phyloP scores from a whole-genome alignment of 495 filamentous ascomycete species.

The Aspergillus bridgeri region DNA sequence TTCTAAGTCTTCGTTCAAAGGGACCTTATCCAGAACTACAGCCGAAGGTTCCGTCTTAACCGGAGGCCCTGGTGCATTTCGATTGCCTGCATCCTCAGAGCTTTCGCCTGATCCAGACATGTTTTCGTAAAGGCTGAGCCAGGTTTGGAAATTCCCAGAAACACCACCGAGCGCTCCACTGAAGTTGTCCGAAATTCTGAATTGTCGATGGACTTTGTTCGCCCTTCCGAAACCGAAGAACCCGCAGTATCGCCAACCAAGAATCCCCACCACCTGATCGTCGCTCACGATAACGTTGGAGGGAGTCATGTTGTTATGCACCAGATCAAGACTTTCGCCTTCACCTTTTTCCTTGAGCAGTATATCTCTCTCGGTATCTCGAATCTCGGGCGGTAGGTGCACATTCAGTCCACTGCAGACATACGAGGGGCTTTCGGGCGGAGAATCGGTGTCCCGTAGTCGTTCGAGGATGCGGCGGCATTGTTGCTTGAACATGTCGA shows the following conservation, averaged over 20 bases:
- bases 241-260: slow-evolving; percentile 41
- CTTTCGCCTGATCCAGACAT: slow-evolving; percentile 13
- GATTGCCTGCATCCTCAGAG: slow-evolving; percentile 10
- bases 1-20: slow-evolving; percentile 28
- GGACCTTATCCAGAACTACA: slow-evolving; percentile 29
- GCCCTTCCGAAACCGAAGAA: slow-evolving; percentile 40
- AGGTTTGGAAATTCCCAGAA: slow-evolving; percentile 15
- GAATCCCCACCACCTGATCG: slow-evolving; percentile 37
- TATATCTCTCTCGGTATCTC: slow-evolving; percentile 29
- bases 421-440: slow-evolving; percentile 34
- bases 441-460: slow-evolving; percentile 24
- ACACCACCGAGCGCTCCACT: slow-evolving; percentile 9
- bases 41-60: slow-evolving; percentile 39
- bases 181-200: slow-evolving; percentile 23
- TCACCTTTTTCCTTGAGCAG: slow-evolving; percentile 27
- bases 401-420: slow-evolving; percentile 37
- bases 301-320: slow-evolving; percentile 40
- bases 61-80: slow-evolving; percentile 20
- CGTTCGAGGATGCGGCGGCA: slow-evolving; percentile 33
- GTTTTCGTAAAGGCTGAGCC: slow-evolving; percentile 38
- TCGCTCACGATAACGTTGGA: slow-evolving; percentile 39
- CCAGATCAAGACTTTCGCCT: slow-evolving; percentile 28
- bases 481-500: slow-evolving; percentile 34
- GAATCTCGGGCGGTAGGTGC: slow-evolving; percentile 23
- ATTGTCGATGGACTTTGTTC: slow-evolving; percentile 30